Conservation (phyloP, 1,284 basidiomycete genomes). For the Rhodotorula sp. region DNA sequence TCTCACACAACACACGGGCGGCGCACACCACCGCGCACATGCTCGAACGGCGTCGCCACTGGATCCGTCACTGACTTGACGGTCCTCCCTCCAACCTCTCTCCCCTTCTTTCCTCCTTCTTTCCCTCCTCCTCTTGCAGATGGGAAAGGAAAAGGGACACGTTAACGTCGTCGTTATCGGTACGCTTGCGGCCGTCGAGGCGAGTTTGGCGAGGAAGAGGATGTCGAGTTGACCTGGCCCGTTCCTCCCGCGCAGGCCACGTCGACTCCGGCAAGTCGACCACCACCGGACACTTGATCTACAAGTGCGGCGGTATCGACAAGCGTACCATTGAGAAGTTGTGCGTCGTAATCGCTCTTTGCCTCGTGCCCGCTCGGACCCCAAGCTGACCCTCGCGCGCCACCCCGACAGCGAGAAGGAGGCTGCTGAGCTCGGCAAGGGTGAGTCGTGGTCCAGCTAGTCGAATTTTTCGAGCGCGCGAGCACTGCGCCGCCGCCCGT, state of each 20-base stretch:
- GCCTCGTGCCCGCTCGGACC: neutral
- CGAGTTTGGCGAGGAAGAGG: neutral
- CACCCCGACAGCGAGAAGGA: constrained; percentile 76
- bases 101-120: neutral
- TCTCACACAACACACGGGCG: too few relatives aligned
- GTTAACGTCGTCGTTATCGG: constrained; percentile 75
- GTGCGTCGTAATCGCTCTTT: constrained; percentile 6
- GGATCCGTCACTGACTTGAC: too few relatives aligned
- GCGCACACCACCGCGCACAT: neutral
- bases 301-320: constrained; percentile 99
- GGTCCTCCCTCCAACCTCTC: neutral
- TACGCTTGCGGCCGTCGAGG: neutral
- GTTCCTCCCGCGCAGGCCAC: constrained; percentile 22
- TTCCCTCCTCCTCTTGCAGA: neutral
- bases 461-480: constrained; percentile 47
- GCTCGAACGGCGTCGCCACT: neutral
- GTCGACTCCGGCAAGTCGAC: constrained; percentile 75
- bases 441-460: constrained; percentile 62
- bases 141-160: constrained; percentile 44
- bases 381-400: constrained; percentile 1
- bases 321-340: constrained; percentile 99
- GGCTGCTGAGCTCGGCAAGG: constrained; percentile 99
- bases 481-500: neutral
- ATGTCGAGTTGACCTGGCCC: neutral
- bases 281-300: constrained; percentile 99